A percentile compares a stretch with the other conserved stretches of the same genome.
Evolutionary conservation across 129 eudicot genomes (phyloP).

Genomic region (Ambrosia artemisiifolia): DNA sequence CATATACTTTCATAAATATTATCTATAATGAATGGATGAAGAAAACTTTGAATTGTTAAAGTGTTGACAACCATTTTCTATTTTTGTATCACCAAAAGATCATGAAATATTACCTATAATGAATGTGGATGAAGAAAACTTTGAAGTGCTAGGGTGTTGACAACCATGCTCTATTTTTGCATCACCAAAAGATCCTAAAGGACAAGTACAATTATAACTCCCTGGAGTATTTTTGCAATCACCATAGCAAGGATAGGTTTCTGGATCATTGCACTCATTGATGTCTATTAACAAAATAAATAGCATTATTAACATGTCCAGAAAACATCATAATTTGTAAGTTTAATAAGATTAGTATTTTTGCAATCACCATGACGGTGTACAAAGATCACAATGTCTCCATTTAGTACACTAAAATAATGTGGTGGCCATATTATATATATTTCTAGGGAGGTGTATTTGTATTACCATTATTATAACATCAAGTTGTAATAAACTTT

Average conservation of each 20-base stretch:
- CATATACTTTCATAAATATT: background rate
- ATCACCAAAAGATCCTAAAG: conserved; percentile 25
- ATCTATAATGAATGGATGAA: background rate
- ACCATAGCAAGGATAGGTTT: conserved; percentile 15
- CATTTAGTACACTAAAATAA: no score
- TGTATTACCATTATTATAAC: no score
- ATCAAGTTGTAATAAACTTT: no score
- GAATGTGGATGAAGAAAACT: background rate
- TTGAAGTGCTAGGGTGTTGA: background rate
- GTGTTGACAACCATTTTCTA: background rate
- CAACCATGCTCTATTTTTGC: background rate
- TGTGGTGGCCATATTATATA: no score
- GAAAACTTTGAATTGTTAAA: background rate
- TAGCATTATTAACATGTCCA: background rate
- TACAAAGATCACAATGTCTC: no score
- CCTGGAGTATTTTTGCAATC: conserved; percentile 32
- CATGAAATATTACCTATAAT: background rate
- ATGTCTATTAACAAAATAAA: conserved; percentile 5
- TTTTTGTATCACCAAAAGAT: conserved; percentile 18
- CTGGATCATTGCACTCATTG: conserved; percentile 19
- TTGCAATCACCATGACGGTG: background rate
- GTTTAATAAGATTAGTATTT: background rate
- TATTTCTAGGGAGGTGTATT: no score
- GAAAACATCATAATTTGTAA: background rate
- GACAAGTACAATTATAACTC: conserved; percentile 31